phyloP scores from a whole-genome alignment of 2,329 filamentous ascomycete species.

The Sodiomyces alkalinus region DNA sequence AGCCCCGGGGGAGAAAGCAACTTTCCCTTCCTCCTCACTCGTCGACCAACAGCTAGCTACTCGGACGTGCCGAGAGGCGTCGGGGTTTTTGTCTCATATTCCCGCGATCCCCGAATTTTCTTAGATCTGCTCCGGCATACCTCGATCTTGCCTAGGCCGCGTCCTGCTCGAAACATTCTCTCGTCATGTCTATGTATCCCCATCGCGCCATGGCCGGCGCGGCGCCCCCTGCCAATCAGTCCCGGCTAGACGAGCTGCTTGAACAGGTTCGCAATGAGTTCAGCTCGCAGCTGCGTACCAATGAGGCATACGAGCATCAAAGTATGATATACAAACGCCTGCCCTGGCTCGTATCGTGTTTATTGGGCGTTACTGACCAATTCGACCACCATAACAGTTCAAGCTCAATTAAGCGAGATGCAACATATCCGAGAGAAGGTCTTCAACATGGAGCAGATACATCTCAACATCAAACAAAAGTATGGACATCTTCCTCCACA shows the following conservation, averaged over 20 bases:
- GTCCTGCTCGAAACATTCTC: too few relatives aligned
- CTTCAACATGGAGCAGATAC: conserved; percentile 80
- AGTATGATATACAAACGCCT: conserved; percentile 40
- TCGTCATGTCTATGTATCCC: conserved; percentile 66
- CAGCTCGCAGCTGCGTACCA: conserved; percentile 66
- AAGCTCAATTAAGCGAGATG: conserved; percentile 85
- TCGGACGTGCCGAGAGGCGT: too few relatives aligned
- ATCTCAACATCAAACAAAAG: conserved; percentile 83
- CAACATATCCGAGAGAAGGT: conserved; percentile 88
- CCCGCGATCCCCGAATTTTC: too few relatives aligned
- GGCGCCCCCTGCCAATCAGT: conserved; percentile 41
- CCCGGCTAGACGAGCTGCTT: conserved; percentile 77
- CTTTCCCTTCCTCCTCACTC: too few relatives aligned
- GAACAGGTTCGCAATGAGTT: conserved; percentile 87
- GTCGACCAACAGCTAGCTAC: too few relatives aligned
- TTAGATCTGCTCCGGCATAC: too few relatives aligned
- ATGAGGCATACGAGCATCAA: conserved; percentile 82
- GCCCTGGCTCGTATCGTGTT: too few relatives aligned
- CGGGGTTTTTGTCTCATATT: too few relatives aligned
- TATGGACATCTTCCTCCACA: conserved; percentile 29
- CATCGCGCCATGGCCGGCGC: conserved; percentile 64
- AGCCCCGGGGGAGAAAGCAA: too few relatives aligned
- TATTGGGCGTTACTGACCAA: too few relatives aligned
- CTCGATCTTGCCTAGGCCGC: too few relatives aligned
- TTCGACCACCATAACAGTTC: conserved; percentile 46